Base-by-base conservation (phyloP, 768 basidiomycete species). In the Lactarius pseudohatsudake region DNA sequence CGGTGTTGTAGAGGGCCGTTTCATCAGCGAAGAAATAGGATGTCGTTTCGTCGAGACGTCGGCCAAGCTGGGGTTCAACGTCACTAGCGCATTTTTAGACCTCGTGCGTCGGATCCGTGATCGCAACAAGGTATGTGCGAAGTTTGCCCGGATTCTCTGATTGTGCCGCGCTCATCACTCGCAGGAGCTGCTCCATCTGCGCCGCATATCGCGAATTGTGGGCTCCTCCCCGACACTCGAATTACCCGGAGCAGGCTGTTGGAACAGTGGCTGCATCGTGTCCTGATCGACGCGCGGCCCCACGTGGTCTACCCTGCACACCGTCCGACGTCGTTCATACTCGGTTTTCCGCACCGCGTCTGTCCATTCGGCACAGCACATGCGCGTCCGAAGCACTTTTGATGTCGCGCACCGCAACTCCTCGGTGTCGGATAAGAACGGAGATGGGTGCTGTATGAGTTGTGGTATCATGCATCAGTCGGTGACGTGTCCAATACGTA, bases 1-100 rank as follows among this genome's bases (percentile, higher is more conserved):
- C 53, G 62, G 57, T 41, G 38, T 76, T 38, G 36, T 38, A 97
- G 96, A 98, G 94, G 97, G 97, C 5, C 91, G 92, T 60, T 92
- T 94, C 71, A 86, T 98, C 59, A 96, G 97, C 0, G 92, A 92
- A 76, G 90, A 93, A 75, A 92, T 95, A 73, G 90, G 90, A 56
- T 95, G 94, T 81, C 91, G 89, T 72, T 97, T 95, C 78, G 90
- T 96, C 64, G 96, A 98, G 76, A 96, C 94, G 1, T 98, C 96
- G 1, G 96, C 95, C 57, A 97, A 97, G 78, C 89, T 94, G 72
- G 86, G 95, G 59, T 92, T 93, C 79, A 97, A 97, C 73, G 95
- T 98, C 62, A 94, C 96, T 70, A 92, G 96, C 79, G 91, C 94
- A 28, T 97, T 98, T 80, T 86, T 84, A 72, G 89, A 89, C 67